These are phyloP conservation scores for Venturia nashicola DNA, from an alignment of 2,329 filamentous ascomycete species.

Conservation along the genomic window DNA sequence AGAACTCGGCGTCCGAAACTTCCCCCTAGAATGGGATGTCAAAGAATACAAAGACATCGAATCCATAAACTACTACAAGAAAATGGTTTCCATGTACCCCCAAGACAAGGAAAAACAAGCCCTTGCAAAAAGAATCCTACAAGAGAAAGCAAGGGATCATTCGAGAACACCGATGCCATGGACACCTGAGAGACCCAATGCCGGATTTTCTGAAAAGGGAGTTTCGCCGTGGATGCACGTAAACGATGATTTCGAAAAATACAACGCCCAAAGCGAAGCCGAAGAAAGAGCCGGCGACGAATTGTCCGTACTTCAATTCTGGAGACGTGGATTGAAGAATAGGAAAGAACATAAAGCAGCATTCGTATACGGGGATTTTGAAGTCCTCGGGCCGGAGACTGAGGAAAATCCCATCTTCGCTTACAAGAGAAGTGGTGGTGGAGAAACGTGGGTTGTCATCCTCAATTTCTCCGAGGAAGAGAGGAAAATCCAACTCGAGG, in stretches of 20 bases:
- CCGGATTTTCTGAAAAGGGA: slow-evolving; percentile 46
- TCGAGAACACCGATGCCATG: slow-evolving; percentile 59
- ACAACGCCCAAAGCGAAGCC: slow-evolving; percentile 47
- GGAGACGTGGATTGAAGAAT: slow-evolving; percentile 42
- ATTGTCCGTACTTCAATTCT: slow-evolving; percentile 46
- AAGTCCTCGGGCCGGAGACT: slow-evolving; percentile 39
- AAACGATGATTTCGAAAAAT: slow-evolving; percentile 38
- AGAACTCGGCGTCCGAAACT: slow-evolving; percentile 39
- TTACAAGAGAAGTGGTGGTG: slow-evolving; percentile 20
- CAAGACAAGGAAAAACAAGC: slow-evolving; percentile 26
- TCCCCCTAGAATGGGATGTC: slow-evolving; percentile 30
- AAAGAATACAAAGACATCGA: slow-evolving; percentile 41
- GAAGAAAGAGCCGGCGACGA: slow-evolving; percentile 15
- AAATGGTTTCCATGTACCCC: slow-evolving; percentile 26
- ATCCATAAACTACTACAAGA: slow-evolving; percentile 43
- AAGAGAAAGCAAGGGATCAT: slow-evolving; percentile 52
- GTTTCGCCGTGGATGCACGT: slow-evolving; percentile 49
- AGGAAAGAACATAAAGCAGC: slow-evolving; percentile 47
- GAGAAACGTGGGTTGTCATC: slow-evolving; percentile 19
- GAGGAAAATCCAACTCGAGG: slow-evolving; percentile 8
- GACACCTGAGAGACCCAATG: slow-evolving; percentile 37
- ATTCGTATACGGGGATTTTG: slow-evolving; percentile 57
- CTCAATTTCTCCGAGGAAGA: slow-evolving; percentile 22
- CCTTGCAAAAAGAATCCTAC: slow-evolving; percentile 39
- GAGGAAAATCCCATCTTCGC: slow-evolving; percentile 40